Percentiles rank a stretch among this genome's conserved stretches.
Evolutionary conservation across 2,329 filamentous ascomycete genomes (phyloP).

Genomic region (Furcasterigmium sp.): DNA sequence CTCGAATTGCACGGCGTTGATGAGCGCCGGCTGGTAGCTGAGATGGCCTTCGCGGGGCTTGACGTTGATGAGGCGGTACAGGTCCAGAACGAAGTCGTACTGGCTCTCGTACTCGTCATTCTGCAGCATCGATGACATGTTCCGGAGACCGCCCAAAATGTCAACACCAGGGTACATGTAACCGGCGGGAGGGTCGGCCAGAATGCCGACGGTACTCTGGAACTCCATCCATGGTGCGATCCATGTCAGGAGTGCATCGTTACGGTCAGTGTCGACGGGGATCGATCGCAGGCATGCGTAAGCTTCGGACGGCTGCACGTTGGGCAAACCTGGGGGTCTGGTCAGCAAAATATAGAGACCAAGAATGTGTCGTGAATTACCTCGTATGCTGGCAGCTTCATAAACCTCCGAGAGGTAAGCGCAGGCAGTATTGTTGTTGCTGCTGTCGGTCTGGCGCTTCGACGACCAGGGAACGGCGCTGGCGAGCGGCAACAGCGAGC

Average conservation of each 20-base stretch:
- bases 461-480: not conserved
- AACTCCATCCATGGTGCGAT: slow-evolving; percentile 12
- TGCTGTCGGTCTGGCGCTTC: not conserved
- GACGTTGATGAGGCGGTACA: slow-evolving; percentile 11
- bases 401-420: slow-evolving; percentile 2
- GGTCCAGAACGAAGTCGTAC: slow-evolving; percentile 11
- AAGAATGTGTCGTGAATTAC: not conserved
- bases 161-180: slow-evolving; percentile 16
- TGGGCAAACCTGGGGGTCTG: not conserved
- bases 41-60: slow-evolving; percentile 13
- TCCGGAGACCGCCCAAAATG: slow-evolving; percentile 12
- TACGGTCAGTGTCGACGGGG: slow-evolving; percentile 8
- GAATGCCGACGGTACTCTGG: slow-evolving; percentile 14
- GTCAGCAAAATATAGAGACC: not conserved
- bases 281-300: slow-evolving; percentile 14
- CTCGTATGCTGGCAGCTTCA: not conserved
- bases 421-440: slow-evolving; percentile 1
- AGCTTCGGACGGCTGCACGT: slow-evolving; percentile 12
- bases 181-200: slow-evolving; percentile 11
- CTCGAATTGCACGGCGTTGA: slow-evolving; percentile 6
- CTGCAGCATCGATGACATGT: slow-evolving; percentile 11
- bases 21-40: slow-evolving; percentile 5
- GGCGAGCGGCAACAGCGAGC: not conserved
- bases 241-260: slow-evolving; percentile 11
- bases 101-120: slow-evolving; percentile 10